Conservation (phyloP, 164 flowering plant genomes). For the Tetrastigma voinierianum region DNA sequence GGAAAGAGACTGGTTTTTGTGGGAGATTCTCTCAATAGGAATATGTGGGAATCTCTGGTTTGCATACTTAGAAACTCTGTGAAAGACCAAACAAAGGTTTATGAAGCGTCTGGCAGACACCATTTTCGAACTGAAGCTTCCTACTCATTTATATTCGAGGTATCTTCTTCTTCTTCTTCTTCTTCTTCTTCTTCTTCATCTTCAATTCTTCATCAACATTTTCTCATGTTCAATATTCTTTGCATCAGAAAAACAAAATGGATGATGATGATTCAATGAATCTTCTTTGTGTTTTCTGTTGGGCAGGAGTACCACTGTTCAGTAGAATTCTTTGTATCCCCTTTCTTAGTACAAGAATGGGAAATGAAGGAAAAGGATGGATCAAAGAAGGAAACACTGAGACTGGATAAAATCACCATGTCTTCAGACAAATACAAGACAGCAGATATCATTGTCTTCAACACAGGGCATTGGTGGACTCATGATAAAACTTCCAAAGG, state of each 20-base stretch:
- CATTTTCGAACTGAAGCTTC: slow-evolving; percentile 74
- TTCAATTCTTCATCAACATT: neutral
- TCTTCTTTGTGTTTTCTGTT: slow-evolving; percentile 1
- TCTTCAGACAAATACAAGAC: slow-evolving; percentile 59
- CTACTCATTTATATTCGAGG: slow-evolving; percentile 75
- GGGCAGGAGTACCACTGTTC: slow-evolving; percentile 72
- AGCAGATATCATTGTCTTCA: slow-evolving; percentile 83
- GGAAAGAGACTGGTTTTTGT: slow-evolving; percentile 88
- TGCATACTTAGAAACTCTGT: slow-evolving; percentile 69
- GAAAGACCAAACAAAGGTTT: slow-evolving; percentile 69
- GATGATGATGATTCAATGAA: neutral
- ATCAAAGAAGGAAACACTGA: slow-evolving; percentile 71
- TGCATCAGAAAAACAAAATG: too few relatives aligned
- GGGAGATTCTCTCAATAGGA: slow-evolving; percentile 93
- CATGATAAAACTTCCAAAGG: slow-evolving; percentile 93
- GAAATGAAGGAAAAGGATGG: slow-evolving; percentile 65
- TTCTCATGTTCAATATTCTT: too few relatives aligned
- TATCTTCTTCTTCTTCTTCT: slow-evolving; percentile 17
- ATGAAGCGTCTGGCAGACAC: slow-evolving; percentile 70
- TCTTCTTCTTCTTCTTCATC: neutral
- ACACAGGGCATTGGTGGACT: slow-evolving; percentile 99
- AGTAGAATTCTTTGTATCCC: slow-evolving; percentile 88
- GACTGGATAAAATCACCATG: slow-evolving; percentile 69
- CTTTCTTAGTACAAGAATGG: slow-evolving; percentile 91
- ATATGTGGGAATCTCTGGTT: slow-evolving; percentile 98